A percentile compares a stretch with the other conserved stretches of the same genome.
phyloP scores from a whole-genome alignment of 768 basidiomycete species.

The Cyclocybe cylindracea region DNA sequence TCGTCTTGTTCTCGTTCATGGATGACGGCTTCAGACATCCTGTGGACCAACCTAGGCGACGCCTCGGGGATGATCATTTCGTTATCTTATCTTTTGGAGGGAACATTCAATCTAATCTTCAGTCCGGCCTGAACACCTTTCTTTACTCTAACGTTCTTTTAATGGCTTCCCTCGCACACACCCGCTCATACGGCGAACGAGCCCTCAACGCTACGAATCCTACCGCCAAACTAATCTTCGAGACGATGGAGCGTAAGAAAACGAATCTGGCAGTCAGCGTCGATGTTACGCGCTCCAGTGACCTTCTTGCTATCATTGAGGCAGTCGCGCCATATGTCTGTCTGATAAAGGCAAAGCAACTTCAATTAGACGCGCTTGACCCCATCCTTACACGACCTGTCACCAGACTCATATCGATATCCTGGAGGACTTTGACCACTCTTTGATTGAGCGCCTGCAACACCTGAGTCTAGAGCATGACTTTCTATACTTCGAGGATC shows the following conservation, averaged over 20 bases:
- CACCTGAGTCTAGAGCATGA: conserved; percentile 78
- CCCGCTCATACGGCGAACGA: conserved; percentile 63
- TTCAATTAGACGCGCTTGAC: too few relatives aligned
- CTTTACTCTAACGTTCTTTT: not conserved
- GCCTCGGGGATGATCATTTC: conserved; percentile 7
- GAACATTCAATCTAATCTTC: conserved; percentile 4
- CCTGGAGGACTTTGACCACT: conserved; percentile 84
- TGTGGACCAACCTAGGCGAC: not conserved
- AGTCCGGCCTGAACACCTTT: conserved; percentile 2
- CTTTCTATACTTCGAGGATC: conserved; percentile 96
- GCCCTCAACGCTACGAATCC: conserved; percentile 64
- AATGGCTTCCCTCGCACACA: conserved; percentile 38
- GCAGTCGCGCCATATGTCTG: conserved; percentile 88
- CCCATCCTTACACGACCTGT: conserved; percentile 15
- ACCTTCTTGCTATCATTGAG: conserved; percentile 85
- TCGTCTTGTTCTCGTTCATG: conserved; percentile 58
- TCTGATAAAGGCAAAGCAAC: conserved; percentile 79
- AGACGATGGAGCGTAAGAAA: conserved; percentile 83
- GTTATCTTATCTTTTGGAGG: conserved; percentile 16
- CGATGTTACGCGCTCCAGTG: conserved; percentile 80
- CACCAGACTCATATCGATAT: conserved; percentile 90
- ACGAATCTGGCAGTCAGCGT: conserved; percentile 95
- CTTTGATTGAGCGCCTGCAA: conserved; percentile 68
- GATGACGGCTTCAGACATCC: conserved; percentile 32
- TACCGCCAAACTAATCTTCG: conserved; percentile 76